These are phyloP conservation scores for Henckelia pumila DNA, from an alignment of 257 asterid genomes.

Conservation along the genomic window DNA sequence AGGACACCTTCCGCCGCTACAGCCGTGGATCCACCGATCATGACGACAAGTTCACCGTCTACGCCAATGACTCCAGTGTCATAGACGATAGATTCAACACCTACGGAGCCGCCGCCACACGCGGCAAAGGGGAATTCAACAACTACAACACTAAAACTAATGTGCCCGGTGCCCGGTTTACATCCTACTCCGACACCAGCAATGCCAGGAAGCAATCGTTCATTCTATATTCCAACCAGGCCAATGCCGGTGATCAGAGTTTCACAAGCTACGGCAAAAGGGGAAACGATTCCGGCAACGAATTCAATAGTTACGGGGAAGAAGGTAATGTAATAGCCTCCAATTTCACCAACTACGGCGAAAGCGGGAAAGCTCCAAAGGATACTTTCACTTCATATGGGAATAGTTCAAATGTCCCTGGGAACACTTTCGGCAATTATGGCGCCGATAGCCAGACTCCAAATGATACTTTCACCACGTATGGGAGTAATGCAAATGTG, in stretches of 20 bases:
- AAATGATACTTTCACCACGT: slow-evolving; percentile 48
- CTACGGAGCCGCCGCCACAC: slow-evolving; percentile 54
- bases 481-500: slow-evolving; percentile 46
- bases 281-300: slow-evolving; percentile 51
- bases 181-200: slow-evolving; percentile 48
- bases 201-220: slow-evolving; percentile 49
- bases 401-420: slow-evolving; percentile 40
- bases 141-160: slow-evolving; percentile 35
- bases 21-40: slow-evolving; percentile 54
- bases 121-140: slow-evolving; percentile 50
- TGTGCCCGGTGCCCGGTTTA: slow-evolving; percentile 48
- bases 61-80: slow-evolving; percentile 37
- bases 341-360: slow-evolving; percentile 53
- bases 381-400: slow-evolving; percentile 62
- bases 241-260: slow-evolving; percentile 51
- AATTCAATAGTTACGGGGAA: slow-evolving; percentile 47
- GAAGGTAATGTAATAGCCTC: slow-evolving; percentile 54
- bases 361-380: slow-evolving; percentile 39
- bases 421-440: slow-evolving; percentile 50
- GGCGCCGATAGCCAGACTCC: slow-evolving; percentile 31
- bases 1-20: slow-evolving; percentile 57
- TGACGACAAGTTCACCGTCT: slow-evolving; percentile 42
- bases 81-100: slow-evolving; percentile 48
- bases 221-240: slow-evolving; percentile 26
- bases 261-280: slow-evolving; percentile 64